Evolutionary conservation across 2,329 filamentous ascomycete species (phyloP).

Genomic region (Neonectria punicea): DNA sequence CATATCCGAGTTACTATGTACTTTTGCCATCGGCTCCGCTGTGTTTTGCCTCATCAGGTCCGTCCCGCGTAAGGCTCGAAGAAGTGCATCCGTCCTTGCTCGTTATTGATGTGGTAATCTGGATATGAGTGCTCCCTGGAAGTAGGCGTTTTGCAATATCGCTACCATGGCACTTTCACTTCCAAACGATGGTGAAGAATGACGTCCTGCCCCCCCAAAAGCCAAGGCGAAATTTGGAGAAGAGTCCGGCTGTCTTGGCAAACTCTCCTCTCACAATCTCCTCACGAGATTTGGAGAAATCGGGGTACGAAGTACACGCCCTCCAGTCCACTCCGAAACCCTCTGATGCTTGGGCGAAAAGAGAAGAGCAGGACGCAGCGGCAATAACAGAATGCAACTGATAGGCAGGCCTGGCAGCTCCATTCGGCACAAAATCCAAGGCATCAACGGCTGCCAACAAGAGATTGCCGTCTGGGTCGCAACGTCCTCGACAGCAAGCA

Average conservation of each 20-base stretch:
- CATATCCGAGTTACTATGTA: constrained; percentile 2
- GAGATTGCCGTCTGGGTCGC: constrained; percentile 13
- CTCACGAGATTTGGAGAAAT: constrained; percentile 37
- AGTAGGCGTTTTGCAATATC: background rate
- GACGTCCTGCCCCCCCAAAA: constrained; percentile 32
- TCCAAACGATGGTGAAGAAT: background rate
- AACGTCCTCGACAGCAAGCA: background rate
- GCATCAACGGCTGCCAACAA: constrained; percentile 13
- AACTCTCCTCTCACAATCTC: constrained; percentile 10
- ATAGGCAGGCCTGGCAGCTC: background rate
- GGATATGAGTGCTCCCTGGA: constrained; percentile 3
- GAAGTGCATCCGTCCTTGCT: background rate
- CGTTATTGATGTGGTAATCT: no score
- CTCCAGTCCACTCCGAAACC: background rate
- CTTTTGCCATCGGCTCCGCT: constrained; percentile 23
- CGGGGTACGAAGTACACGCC: constrained; percentile 1
- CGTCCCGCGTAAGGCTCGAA: background rate
- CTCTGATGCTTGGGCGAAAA: background rate
- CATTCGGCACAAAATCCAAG: constrained; percentile 12
- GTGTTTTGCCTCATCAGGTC: constrained; percentile 6
- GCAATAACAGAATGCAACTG: background rate
- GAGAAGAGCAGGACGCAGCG: background rate
- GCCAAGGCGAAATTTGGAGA: constrained; percentile 22
- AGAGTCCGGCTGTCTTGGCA: constrained; percentile 19
- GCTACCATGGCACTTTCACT: background rate